Percentiles rank a stretch among this genome's conserved stretches.
Conservation (phyloP, 176 grass and related monocot species). For the Oryza glaberrima region DNA sequence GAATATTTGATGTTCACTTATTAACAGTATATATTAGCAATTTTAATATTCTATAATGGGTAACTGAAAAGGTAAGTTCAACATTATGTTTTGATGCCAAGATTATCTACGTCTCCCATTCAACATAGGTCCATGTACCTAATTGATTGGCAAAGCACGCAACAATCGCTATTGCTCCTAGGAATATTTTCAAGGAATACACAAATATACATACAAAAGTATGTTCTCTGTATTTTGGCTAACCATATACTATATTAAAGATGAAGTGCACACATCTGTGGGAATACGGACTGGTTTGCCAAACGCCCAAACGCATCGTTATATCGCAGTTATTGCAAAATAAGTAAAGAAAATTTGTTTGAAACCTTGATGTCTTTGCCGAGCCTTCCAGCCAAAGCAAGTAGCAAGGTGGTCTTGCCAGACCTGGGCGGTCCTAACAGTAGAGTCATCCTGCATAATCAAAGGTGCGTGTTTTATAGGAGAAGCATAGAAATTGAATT, state of each 20-base stretch:
- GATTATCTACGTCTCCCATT: too few species aligned
- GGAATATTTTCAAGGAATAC: too few species aligned
- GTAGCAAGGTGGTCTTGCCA: constrained; percentile 89
- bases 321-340: background rate
- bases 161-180: too few species aligned
- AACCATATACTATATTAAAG: background rate
- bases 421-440: constrained; percentile 87
- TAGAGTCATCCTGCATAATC: constrained; percentile 75
- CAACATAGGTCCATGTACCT: too few species aligned
- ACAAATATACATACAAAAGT: too few species aligned
- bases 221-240: background rate
- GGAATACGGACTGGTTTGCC: background rate
- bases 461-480: constrained; percentile 27
- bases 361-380: constrained; percentile 71
- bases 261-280: background rate
- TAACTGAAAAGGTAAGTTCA: too few species aligned
- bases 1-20: too few species aligned
- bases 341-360: background rate
- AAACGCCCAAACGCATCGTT: background rate
- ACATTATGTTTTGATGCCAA: too few species aligned
- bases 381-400: constrained; percentile 84
- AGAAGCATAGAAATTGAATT: background rate
- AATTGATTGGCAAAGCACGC: too few species aligned
- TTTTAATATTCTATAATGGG: too few species aligned
- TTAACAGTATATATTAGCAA: too few species aligned